These are phyloP conservation scores for Teunomyces stri DNA, from an alignment of 805 yeast species.

Conservation along the genomic window DNA sequence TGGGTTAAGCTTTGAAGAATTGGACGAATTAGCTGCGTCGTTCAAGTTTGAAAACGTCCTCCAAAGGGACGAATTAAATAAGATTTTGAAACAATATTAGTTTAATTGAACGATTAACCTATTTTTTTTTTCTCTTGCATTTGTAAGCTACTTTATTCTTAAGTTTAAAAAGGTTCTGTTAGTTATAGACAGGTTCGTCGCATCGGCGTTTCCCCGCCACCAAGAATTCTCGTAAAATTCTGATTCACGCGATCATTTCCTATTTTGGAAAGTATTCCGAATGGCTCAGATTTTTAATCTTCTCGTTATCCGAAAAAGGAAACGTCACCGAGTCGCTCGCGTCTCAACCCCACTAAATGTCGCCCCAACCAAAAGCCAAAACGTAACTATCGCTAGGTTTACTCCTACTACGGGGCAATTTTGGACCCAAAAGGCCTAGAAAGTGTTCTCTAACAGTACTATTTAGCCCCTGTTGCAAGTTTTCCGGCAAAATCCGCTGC, in stretches of 20 bases:
- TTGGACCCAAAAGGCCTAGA: background rate
- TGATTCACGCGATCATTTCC: background rate
- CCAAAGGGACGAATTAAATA: constrained; percentile 42
- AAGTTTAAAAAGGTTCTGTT: background rate
- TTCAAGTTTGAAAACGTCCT: constrained; percentile 47
- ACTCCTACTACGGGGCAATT: background rate
- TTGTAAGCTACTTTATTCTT: no score
- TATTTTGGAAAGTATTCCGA: background rate
- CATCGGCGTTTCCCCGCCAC: background rate
- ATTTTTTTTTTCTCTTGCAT: no score
- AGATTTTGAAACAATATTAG: constrained; percentile 25
- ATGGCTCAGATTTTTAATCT: background rate
- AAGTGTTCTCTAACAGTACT: background rate
- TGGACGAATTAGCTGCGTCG: constrained; percentile 51
- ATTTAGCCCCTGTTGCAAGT: background rate
- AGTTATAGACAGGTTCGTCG: background rate
- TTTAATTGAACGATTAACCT: background rate
- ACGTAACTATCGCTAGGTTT: background rate
- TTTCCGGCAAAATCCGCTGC: background rate
- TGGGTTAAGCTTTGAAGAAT: constrained; percentile 42
- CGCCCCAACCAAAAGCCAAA: background rate
- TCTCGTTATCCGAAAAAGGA: background rate
- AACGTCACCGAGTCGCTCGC: background rate
- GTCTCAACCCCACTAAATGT: background rate
- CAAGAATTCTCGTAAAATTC: background rate